These are phyloP conservation scores for Cinchona pubescens DNA, from an alignment of 257 asterid genomes.

Conservation along the genomic window DNA sequence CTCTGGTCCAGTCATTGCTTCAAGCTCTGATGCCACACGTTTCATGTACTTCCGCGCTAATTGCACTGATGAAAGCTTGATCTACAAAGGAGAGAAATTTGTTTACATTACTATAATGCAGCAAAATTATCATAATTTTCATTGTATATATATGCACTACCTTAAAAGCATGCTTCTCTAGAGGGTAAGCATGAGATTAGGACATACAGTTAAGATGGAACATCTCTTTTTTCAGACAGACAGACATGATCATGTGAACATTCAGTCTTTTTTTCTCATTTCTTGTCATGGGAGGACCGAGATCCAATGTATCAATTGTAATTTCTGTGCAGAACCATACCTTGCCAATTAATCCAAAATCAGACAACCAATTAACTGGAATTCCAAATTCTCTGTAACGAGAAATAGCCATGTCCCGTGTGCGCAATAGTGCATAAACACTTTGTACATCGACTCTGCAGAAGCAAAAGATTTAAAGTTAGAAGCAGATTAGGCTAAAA, in stretches of 20 bases:
- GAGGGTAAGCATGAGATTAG: background rate
- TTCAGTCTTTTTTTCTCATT: background rate
- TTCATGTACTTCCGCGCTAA: constrained; percentile 93
- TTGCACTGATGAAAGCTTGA: constrained; percentile 88
- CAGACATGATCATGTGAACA: background rate
- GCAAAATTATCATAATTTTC: background rate
- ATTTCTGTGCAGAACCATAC: constrained; percentile 32
- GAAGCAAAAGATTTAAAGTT: background rate
- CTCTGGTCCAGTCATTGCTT: constrained; percentile 68
- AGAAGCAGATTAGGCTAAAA: background rate
- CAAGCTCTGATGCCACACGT: constrained; percentile 89
- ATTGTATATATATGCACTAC: background rate
- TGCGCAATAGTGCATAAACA: constrained; percentile 75
- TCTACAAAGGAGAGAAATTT: constrained; percentile 44
- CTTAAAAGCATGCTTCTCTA: background rate
- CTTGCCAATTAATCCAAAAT: constrained; percentile 94
- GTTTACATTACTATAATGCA: background rate
- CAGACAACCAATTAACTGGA: constrained; percentile 88
- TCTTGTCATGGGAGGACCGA: background rate
- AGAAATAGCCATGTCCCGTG: constrained; percentile 90
- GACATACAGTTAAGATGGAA: background rate
- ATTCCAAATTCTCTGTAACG: constrained; percentile 88
- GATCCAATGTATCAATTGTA: background rate
- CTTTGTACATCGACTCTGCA: constrained; percentile 87
- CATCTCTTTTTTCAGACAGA: background rate